These are phyloP conservation scores for Fusarium floridanum DNA, from an alignment of 2,329 filamentous ascomycete genomes.

Conservation along the genomic window DNA sequence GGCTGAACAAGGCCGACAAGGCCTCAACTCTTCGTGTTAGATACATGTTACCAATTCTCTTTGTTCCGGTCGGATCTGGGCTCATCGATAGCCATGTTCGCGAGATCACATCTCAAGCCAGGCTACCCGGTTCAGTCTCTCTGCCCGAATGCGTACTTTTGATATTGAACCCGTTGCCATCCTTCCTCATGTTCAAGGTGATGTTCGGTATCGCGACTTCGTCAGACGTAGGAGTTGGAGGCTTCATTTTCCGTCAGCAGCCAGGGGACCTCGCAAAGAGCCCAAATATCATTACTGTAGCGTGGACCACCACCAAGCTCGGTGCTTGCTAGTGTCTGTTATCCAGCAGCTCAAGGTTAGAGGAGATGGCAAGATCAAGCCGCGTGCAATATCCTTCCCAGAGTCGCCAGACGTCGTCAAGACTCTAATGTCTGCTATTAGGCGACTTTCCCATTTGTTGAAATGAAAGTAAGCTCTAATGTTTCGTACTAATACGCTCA, in stretches of 20 bases:
- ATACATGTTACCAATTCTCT: neutral
- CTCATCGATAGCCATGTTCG: neutral
- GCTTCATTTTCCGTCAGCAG: neutral
- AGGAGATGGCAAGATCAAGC: neutral
- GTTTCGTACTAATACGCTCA: too few relatives aligned
- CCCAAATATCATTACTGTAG: neutral
- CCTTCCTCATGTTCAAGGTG: neutral
- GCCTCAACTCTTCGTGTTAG: neutral
- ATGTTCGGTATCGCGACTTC: neutral
- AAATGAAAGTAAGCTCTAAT: neutral
- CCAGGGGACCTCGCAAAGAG: neutral
- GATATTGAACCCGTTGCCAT: neutral
- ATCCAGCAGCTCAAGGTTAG: neutral
- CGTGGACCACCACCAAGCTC: neutral
- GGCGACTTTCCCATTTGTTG: neutral
- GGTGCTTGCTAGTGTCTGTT: neutral
- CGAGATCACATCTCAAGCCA: neutral
- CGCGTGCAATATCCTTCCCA: neutral
- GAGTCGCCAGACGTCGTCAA: neutral
- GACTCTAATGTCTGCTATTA: neutral
- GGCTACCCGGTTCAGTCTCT: neutral
- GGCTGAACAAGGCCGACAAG: too few relatives aligned
- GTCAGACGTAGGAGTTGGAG: neutral
- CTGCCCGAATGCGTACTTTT: neutral
- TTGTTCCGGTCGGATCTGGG: neutral